Percentiles rank a stretch among this genome's conserved stretches.
phyloP scores from a whole-genome alignment of 495 filamentous ascomycete genomes.

The Penicillium macrosclerotiorum region DNA sequence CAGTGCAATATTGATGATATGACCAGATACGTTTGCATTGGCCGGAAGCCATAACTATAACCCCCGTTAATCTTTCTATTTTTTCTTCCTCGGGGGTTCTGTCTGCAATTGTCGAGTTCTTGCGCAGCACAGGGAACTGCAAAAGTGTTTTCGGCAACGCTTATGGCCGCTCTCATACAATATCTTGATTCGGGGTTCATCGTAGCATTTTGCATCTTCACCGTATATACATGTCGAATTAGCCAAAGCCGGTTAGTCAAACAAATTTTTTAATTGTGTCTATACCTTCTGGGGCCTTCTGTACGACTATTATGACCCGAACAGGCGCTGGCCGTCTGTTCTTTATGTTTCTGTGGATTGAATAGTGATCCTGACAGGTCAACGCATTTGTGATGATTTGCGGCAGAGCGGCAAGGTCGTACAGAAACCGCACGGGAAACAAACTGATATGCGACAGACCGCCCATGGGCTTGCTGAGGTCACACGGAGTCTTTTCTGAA shows the following conservation, averaged over 20 bases:
- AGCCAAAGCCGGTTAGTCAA: slow-evolving; percentile 25
- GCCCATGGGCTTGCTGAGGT: not conserved
- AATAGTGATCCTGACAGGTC: no score
- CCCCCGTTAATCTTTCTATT: no score
- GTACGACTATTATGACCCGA: not conserved
- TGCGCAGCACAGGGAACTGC: not conserved
- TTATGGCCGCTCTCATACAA: not conserved
- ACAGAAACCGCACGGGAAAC: not conserved
- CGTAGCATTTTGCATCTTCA: slow-evolving; percentile 10
- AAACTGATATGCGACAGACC: not conserved
- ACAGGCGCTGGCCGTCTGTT: not conserved
- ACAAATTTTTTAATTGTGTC: slow-evolving; percentile 9
- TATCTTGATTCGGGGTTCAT: not conserved
- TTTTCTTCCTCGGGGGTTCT: no score
- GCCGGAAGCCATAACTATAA: slow-evolving; percentile 46
- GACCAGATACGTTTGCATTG: slow-evolving; percentile 56
- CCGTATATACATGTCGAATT: slow-evolving; percentile 16
- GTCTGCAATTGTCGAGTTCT: no score
- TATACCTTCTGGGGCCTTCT: not conserved
- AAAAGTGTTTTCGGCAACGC: not conserved
- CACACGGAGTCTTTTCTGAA: not conserved
- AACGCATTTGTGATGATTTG: not conserved
- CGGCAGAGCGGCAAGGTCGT: slow-evolving; percentile 3
- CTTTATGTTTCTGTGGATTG: no score
- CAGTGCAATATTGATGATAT: slow-evolving; percentile 12